Evolutionary conservation across 768 basidiomycete species (phyloP).

Genomic region (Lactarius evosmus): DNA sequence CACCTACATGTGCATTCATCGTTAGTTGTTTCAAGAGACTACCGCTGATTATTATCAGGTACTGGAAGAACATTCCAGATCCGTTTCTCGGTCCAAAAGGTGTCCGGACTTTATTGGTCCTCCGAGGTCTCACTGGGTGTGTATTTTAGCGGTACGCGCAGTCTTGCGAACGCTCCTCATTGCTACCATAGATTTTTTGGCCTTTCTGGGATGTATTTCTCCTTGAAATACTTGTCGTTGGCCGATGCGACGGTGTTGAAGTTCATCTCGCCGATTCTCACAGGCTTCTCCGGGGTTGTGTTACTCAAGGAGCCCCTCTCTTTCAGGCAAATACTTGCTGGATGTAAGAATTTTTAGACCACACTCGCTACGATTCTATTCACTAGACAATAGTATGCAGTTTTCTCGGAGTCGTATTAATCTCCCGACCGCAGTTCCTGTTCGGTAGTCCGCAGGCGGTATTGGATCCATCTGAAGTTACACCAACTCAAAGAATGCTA

Average conservation of each 20-base stretch:
- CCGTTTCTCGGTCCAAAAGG: not conserved
- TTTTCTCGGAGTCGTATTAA: conserved; percentile 31
- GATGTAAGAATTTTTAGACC: not conserved
- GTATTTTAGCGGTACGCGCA: not conserved
- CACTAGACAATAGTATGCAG: not conserved
- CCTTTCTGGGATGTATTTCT: not conserved
- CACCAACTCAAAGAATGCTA: conserved; percentile 43
- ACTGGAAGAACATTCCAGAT: too few relatives aligned
- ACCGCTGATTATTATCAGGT: too few relatives aligned
- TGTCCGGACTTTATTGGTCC: not conserved
- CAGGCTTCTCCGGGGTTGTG: not conserved
- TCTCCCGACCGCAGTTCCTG: conserved; percentile 72
- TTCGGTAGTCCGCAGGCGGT: conserved; percentile 45
- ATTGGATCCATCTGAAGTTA: conserved; percentile 21
- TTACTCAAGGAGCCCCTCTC: not conserved
- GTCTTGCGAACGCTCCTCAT: not conserved
- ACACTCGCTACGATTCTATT: not conserved
- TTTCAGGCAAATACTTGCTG: not conserved
- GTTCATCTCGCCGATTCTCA: not conserved
- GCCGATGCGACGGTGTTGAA: not conserved
- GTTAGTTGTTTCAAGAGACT: too few relatives aligned
- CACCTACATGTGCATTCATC: too few relatives aligned
- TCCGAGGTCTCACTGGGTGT: too few relatives aligned
- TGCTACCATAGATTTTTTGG: too few relatives aligned
- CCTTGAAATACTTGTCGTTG: not conserved